These are phyloP conservation scores for Canariomyces notabilis DNA, from an alignment of 2,329 filamentous ascomycete species.

Conservation along the genomic window DNA sequence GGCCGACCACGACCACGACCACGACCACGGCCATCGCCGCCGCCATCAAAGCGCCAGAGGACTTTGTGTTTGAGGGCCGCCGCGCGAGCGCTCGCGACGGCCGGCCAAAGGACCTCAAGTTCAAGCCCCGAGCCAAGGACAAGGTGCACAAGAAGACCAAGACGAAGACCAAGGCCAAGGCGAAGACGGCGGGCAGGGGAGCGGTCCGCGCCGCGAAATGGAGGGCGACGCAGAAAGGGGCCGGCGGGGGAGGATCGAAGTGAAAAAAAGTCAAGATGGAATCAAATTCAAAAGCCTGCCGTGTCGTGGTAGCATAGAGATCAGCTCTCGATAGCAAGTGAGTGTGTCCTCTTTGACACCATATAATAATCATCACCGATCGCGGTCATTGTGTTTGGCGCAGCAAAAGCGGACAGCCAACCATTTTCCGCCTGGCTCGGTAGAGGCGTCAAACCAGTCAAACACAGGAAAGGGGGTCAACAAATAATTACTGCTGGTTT, in stretches of 20 bases:
- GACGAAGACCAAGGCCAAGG: slow-evolving; percentile 1
- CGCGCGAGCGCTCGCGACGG: slow-evolving; percentile 64
- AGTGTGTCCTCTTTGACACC: too few species aligned
- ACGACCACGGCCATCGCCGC: neutral
- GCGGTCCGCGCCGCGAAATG: slow-evolving; percentile 20
- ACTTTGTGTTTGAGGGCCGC: slow-evolving; percentile 76
- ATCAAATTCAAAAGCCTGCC: too few species aligned
- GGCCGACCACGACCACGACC: neutral
- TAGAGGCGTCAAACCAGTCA: too few species aligned
- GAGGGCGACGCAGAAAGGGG: slow-evolving; percentile 9
- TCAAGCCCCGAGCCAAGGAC: slow-evolving; percentile 42
- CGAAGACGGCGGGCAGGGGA: slow-evolving; percentile 3
- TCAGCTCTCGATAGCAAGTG: too few species aligned
- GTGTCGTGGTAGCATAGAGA: too few species aligned
- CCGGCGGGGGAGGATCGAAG: slow-evolving; percentile 5
- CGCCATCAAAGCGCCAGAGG: slow-evolving; percentile 57
- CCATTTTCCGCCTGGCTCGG: too few species aligned
- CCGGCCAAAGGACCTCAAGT: slow-evolving; percentile 56
- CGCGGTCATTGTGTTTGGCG: too few species aligned
- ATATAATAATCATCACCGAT: too few species aligned
- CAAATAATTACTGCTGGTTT: too few species aligned
- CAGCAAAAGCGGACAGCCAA: too few species aligned
- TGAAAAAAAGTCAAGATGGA: neutral
- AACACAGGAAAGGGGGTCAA: too few species aligned
- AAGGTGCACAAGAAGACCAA: slow-evolving; percentile 19